Evolutionary conservation across 2,329 filamentous ascomycete genomes (phyloP).

Genomic region (Pseudogymnoascus sp.): DNA sequence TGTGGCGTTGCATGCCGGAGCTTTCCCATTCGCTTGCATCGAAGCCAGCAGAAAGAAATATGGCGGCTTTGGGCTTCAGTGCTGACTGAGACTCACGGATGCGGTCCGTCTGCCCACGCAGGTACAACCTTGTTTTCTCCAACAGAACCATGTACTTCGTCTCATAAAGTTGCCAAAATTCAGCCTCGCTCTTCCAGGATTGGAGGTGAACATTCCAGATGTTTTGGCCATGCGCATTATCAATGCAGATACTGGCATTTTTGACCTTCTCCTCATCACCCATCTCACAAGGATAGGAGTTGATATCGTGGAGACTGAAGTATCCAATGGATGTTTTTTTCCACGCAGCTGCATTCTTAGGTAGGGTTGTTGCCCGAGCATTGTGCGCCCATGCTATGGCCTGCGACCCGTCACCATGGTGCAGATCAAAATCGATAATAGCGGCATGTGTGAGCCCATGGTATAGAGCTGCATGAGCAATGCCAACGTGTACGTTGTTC

Average conservation of each 20-base stretch:
- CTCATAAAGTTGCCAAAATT: slow-evolving; percentile 88
- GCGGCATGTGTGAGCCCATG: slow-evolving; percentile 89
- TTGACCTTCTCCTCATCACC: slow-evolving; percentile 91
- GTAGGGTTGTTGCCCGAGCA: slow-evolving; percentile 50
- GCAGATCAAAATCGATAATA: slow-evolving; percentile 85
- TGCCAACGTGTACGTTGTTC: slow-evolving; percentile 96
- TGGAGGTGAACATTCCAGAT: slow-evolving; percentile 96
- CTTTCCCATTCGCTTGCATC: slow-evolving; percentile 95
- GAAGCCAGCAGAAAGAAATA: slow-evolving; percentile 93
- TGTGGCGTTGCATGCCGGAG: slow-evolving; percentile 87
- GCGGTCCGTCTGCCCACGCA: slow-evolving; percentile 63
- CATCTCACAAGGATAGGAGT: slow-evolving; percentile 91
- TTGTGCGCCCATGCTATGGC: slow-evolving; percentile 90
- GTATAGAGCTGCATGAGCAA: slow-evolving; percentile 75
- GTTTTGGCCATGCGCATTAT: slow-evolving; percentile 86
- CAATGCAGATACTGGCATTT: slow-evolving; percentile 88
- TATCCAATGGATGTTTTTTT: slow-evolving; percentile 89
- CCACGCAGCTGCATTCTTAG: slow-evolving; percentile 64
- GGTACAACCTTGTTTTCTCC: slow-evolving; percentile 69
- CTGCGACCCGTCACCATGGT: slow-evolving; percentile 94
- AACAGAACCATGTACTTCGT: slow-evolving; percentile 67
- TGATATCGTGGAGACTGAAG: slow-evolving; percentile 95
- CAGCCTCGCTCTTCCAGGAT: slow-evolving; percentile 69
- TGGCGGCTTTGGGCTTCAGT: slow-evolving; percentile 66
- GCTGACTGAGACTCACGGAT: slow-evolving; percentile 48